Base-by-base conservation (phyloP, 257 asterid species). In the Solanum appendiculatum region DNA sequence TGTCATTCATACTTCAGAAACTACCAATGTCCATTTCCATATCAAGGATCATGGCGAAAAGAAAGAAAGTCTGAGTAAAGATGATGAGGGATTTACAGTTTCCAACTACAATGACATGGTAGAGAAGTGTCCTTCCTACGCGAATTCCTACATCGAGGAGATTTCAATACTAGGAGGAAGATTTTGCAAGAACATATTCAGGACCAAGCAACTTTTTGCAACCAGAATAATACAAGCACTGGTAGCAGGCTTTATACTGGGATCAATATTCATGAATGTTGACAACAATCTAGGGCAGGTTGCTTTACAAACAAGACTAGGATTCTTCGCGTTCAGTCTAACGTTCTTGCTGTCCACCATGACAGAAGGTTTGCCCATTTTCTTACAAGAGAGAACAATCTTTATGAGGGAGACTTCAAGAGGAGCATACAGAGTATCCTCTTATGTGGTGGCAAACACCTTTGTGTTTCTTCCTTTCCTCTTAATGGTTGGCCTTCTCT, bases 401-500 rank as follows among this genome's bases (percentile, higher is more conserved):
- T 93, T 96, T 88, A 90, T 88, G 93, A 92, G 94, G 56, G 99
- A 96, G 91, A 93, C 93, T 6, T 87, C 91, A 48, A 85, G 96
- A 58, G 99, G 98, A 56, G 96, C 98, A n/a, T 96, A 96, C 86
- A 86, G 99, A 33, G 97, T 95, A 0, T 95, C 95, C 20, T 96
- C 99, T 0, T 96, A 94, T 80, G 96, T 93, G 11, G 81, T 91
- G 86, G 94, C 99, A 21, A 95, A 94, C 93, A 92, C 99, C 84
- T 51, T 92, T 5, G 96, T 95, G 23, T 94, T 95, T 91, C 75
- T 93, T 9, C 98, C 99, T 5, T 94, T 96, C 63, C 96, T 96
- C 36, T 36, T 93, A 8, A 29, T 95, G 93, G 92, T 96, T 2
- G 93, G 89, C 6, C 87, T 94, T 25, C 91, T 96, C 39, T 96